Conservation (phyloP, 257 asterid genomes). For the Solanum virginianum region DNA sequence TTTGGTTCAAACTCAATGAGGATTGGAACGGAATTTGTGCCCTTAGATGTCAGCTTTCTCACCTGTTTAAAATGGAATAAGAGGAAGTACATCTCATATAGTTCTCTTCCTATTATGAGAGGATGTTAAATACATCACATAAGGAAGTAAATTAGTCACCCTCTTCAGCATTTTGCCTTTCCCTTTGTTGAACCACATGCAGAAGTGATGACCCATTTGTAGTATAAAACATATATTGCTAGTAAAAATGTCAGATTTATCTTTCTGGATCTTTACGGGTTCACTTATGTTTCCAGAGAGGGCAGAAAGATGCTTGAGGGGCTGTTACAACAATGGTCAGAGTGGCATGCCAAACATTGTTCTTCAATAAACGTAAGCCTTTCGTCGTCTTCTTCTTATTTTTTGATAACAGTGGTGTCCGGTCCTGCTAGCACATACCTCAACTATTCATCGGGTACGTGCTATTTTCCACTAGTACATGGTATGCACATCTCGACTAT, state of each 20-base stretch:
- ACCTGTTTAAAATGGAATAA: background rate
- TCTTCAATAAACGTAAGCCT: slow-evolving; percentile 47
- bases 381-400: background rate
- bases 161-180: background rate
- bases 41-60: background rate
- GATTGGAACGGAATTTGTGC: background rate
- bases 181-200: background rate
- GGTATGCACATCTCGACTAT: background rate
- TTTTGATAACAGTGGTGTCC: background rate
- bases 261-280: background rate
- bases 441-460: background rate
- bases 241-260: background rate
- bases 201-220: background rate
- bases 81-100: background rate
- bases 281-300: slow-evolving; percentile 40
- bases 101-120: background rate
- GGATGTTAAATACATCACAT: background rate
- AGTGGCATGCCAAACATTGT: slow-evolving; percentile 65
- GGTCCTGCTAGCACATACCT: background rate
- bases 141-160: background rate
- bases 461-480: background rate
- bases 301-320: slow-evolving; percentile 83
- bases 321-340: slow-evolving; percentile 82
- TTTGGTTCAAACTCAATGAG: background rate
- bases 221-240: background rate